Conservation (phyloP, 2,329 filamentous ascomycete genomes). For the Claviceps lovelessii region DNA sequence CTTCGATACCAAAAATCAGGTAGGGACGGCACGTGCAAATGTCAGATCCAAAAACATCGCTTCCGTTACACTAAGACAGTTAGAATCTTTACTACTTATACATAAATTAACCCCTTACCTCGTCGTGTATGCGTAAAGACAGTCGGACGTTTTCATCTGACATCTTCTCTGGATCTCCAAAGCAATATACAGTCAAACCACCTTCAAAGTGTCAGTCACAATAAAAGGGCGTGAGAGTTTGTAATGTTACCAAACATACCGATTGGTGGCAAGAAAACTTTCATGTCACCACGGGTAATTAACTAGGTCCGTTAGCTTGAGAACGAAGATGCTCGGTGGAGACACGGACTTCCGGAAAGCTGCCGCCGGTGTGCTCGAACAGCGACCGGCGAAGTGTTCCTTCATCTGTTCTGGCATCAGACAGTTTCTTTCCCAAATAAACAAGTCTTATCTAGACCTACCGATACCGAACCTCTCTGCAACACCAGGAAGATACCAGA, state of each 20-base stretch:
- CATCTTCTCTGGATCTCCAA: constrained; percentile 89
- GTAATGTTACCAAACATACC: constrained; percentile 29
- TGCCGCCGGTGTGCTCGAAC: constrained; percentile 91
- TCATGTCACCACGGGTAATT: constrained; percentile 88
- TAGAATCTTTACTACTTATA: background rate
- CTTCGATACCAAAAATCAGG: constrained; percentile 90
- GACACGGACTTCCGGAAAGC: constrained; percentile 57
- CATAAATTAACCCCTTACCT: constrained; percentile 25
- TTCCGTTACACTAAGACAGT: constrained; percentile 64
- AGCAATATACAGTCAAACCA: constrained; percentile 90
- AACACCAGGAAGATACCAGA: constrained; percentile 75
- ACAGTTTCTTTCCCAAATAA: background rate
- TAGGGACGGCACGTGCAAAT: constrained; percentile 96
- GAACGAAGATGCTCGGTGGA: background rate
- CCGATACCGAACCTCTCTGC: constrained; percentile 86
- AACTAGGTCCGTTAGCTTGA: constrained; percentile 29
- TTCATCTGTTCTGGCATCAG: constrained; percentile 47
- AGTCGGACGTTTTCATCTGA: constrained; percentile 69
- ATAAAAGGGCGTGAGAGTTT: background rate
- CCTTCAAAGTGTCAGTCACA: constrained; percentile 26
- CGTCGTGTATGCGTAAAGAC: constrained; percentile 66
- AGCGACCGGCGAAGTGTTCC: constrained; percentile 70
- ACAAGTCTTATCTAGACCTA: constrained; percentile 20
- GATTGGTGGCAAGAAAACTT: constrained; percentile 89
- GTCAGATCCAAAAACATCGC: constrained; percentile 93